Percentiles rank a stretch among this genome's conserved stretches.
Evolutionary conservation across 345 rosid species (phyloP).

Genomic region (Populus euphratica): DNA sequence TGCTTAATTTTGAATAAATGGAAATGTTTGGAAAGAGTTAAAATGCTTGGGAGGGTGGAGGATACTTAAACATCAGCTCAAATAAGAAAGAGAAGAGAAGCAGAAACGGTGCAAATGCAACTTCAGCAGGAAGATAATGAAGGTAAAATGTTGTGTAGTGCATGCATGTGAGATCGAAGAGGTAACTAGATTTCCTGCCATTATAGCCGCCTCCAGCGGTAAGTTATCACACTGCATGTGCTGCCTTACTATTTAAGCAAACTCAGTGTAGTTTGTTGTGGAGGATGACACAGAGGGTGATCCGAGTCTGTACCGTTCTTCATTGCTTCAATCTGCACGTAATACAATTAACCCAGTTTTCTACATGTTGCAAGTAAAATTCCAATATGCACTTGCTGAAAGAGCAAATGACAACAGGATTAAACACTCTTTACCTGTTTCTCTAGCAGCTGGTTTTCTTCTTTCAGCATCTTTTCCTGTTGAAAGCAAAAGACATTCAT

Average conservation of each 20-base stretch:
- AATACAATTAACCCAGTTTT: neutral
- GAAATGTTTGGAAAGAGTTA: neutral
- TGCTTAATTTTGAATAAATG: neutral
- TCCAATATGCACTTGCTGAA: neutral
- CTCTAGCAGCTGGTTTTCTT: slow-evolving; percentile 33
- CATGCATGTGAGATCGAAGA: neutral
- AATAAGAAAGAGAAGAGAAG: neutral
- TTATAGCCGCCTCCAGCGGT: neutral
- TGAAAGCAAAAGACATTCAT: neutral
- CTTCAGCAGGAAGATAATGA: neutral
- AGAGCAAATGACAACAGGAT: neutral
- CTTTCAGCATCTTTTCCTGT: slow-evolving; percentile 35
- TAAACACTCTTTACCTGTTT: slow-evolving; percentile 28
- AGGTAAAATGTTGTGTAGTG: neutral
- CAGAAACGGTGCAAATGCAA: neutral
- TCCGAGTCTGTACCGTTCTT: neutral
- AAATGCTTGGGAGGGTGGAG: neutral
- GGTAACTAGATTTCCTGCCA: neutral
- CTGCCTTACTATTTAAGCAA: slow-evolving; percentile 6
- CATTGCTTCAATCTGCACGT: slow-evolving; percentile 21
- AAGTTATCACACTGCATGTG: neutral
- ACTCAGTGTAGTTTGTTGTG: slow-evolving; percentile 8
- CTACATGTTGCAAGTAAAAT: neutral
- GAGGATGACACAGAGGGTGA: neutral
- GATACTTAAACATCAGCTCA: neutral